Conservation (phyloP, 2,329 filamentous ascomycete genomes). For the Fusarium nanum region DNA sequence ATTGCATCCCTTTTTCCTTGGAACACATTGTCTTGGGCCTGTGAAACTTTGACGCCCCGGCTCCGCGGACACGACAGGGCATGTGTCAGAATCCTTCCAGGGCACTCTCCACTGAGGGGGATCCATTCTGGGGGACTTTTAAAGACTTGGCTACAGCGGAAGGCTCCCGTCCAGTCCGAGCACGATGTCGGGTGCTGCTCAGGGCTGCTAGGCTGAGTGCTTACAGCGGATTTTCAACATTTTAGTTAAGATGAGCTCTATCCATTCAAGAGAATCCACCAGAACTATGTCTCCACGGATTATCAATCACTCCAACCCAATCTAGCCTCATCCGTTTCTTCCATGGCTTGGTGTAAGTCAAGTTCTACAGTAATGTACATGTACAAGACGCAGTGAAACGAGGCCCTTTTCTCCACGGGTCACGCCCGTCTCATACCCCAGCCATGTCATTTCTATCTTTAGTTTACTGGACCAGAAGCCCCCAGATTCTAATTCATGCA, state of each 20-base stretch:
- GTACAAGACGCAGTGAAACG: slow-evolving; percentile 19
- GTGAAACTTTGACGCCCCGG: slow-evolving; percentile 37
- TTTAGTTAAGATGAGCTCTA: slow-evolving; percentile 11
- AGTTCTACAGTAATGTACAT: not conserved
- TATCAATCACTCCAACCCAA: slow-evolving; percentile 27
- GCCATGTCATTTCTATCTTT: slow-evolving; percentile 30
- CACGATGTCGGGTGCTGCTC: not conserved
- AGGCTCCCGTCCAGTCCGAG: not conserved
- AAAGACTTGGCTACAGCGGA: slow-evolving; percentile 11
- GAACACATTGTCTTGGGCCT: slow-evolving; percentile 12
- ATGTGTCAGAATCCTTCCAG: slow-evolving; percentile 30
- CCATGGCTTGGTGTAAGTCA: slow-evolving; percentile 4
- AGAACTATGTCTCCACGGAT: slow-evolving; percentile 26
- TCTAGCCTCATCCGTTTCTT: slow-evolving; percentile 10
- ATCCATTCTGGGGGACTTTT: not conserved
- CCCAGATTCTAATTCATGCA: slow-evolving; percentile 31
- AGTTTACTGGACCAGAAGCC: slow-evolving; percentile 12
- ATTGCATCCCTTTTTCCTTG: slow-evolving; percentile 19
- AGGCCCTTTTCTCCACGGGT: slow-evolving; percentile 13
- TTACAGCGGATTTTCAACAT: slow-evolving; percentile 18
- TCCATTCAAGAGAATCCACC: slow-evolving; percentile 27
- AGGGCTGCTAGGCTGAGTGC: not conserved
- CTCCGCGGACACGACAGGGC: slow-evolving; percentile 18
- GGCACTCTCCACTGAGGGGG: not conserved
- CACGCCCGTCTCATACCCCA: slow-evolving; percentile 28